These are phyloP conservation scores for Leccinum barrowsii DNA, from an alignment of 768 basidiomycete species.

Conservation along the genomic window DNA sequence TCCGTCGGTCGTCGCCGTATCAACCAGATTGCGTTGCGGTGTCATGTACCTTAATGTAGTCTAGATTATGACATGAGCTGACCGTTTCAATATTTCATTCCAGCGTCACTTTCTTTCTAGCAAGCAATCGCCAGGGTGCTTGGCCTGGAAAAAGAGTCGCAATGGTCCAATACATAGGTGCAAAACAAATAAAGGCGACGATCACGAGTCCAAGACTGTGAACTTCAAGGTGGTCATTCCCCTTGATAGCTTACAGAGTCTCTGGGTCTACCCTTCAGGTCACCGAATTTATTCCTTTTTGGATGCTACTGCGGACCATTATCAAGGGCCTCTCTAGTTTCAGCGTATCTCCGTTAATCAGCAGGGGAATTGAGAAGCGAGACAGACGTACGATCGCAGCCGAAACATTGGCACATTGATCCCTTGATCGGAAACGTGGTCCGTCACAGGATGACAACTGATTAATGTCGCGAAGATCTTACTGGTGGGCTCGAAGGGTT, in stretches of 20 bases:
- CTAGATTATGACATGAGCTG: slow-evolving; percentile 1
- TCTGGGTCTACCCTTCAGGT: background rate
- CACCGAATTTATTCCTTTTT: background rate
- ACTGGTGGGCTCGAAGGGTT: background rate
- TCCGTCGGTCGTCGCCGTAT: slow-evolving; percentile 3
- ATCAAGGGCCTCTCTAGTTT: background rate
- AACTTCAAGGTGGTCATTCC: background rate
- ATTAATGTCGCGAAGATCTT: background rate
- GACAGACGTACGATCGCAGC: background rate
- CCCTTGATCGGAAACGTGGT: background rate
- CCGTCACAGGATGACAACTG: background rate
- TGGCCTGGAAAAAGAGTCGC: background rate
- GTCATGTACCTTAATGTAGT: background rate
- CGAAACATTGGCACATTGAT: background rate
- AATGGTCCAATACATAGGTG: background rate
- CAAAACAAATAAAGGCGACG: background rate
- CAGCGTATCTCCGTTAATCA: background rate
- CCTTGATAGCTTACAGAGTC: background rate
- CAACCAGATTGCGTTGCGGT: slow-evolving; percentile 1
- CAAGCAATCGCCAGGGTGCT: background rate
- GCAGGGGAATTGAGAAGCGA: background rate
- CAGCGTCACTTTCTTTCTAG: background rate
- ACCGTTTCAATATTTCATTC: background rate
- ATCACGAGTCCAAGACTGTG: background rate
- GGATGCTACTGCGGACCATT: background rate